Conservation (phyloP, 2,329 filamentous ascomycete species). For the Aschersonia sp. region DNA sequence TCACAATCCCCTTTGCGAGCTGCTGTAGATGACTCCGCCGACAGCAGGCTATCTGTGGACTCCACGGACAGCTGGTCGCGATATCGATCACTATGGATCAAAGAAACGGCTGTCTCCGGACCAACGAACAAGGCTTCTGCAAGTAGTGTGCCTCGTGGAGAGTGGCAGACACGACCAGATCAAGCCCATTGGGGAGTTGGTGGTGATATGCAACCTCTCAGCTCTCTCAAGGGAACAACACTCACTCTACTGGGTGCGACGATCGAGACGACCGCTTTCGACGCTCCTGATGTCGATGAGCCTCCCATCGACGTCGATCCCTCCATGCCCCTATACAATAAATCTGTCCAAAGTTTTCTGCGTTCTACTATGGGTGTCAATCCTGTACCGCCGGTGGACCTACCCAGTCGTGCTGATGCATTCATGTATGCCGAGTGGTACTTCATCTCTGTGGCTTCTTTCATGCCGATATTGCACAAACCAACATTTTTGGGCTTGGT, state of each 20-base stretch:
- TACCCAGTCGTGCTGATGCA: slow-evolving; percentile 51
- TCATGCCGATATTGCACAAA: slow-evolving; percentile 63
- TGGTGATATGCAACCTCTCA: slow-evolving; percentile 48
- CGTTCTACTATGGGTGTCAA: slow-evolving; percentile 49
- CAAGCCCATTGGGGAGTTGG: slow-evolving; percentile 55
- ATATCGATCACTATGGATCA: slow-evolving; percentile 19
- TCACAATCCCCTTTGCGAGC: slow-evolving; percentile 12
- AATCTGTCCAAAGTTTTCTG: slow-evolving; percentile 57
- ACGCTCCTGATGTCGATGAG: slow-evolving; percentile 52
- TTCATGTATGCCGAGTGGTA: slow-evolving; percentile 62
- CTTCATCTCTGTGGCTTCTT: slow-evolving; percentile 56
- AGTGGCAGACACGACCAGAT: slow-evolving; percentile 28
- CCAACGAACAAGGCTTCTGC: slow-evolving; percentile 6
- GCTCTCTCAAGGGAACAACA: slow-evolving; percentile 60
- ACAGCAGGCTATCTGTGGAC: slow-evolving; percentile 1
- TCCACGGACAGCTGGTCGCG: slow-evolving; percentile 17
- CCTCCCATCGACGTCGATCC: slow-evolving; percentile 19
- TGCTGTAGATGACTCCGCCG: slow-evolving; percentile 11
- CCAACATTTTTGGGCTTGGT: slow-evolving; percentile 57
- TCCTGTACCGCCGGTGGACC: slow-evolving; percentile 36
- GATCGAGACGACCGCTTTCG: slow-evolving; percentile 63
- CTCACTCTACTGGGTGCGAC: slow-evolving; percentile 68
- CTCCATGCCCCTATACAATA: slow-evolving; percentile 43
- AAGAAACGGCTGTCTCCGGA: slow-evolving; percentile 10
- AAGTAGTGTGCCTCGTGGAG: slow-evolving; percentile 13